Evolutionary conservation across 179 eudicot genomes (phyloP).

Genomic region (Corrigiola litoralis): DNA sequence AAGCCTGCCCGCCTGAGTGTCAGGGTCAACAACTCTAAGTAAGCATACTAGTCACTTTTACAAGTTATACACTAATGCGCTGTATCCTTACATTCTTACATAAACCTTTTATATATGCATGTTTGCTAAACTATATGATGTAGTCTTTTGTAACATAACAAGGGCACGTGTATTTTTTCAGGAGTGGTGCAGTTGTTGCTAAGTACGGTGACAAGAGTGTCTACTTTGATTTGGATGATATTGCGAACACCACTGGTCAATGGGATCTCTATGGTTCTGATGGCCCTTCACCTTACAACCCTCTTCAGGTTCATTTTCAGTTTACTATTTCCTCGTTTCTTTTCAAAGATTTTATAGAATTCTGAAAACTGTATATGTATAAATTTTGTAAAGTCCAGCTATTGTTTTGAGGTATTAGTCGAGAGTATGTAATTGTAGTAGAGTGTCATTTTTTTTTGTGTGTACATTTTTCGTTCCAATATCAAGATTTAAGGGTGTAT

Average conservation of each 20-base stretch:
- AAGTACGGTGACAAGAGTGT: conserved; percentile 97
- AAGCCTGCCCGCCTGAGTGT: conserved; percentile 45
- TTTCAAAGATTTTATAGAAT: background rate
- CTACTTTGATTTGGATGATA: conserved; percentile 92
- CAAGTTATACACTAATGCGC: too few relatives aligned
- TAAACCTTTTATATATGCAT: background rate
- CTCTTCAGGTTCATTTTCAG: conserved; percentile 66
- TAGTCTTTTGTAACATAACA: background rate
- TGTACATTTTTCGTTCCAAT: too few relatives aligned
- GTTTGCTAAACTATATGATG: background rate
- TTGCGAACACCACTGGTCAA: conserved; percentile 95
- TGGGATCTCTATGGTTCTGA: conserved; percentile 99
- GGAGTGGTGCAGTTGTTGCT: conserved; percentile 77
- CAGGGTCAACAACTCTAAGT: conserved; percentile 51
- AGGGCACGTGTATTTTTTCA: conserved; percentile 10
- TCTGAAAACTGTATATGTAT: too few relatives aligned
- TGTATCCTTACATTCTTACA: background rate
- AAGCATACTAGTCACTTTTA: background rate
- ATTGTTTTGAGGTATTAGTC: too few relatives aligned
- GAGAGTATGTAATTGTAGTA: too few relatives aligned
- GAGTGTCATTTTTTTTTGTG: too few relatives aligned
- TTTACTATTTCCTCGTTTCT: too few relatives aligned
- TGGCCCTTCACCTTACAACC: conserved; percentile 94
- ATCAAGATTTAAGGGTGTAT: too few relatives aligned
- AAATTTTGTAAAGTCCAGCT: too few relatives aligned